Evolutionary conservation across 306 rosid species (phyloP), one percentile per base, ranked within the genome.

Genomic region (Argentina anserina): DNA sequence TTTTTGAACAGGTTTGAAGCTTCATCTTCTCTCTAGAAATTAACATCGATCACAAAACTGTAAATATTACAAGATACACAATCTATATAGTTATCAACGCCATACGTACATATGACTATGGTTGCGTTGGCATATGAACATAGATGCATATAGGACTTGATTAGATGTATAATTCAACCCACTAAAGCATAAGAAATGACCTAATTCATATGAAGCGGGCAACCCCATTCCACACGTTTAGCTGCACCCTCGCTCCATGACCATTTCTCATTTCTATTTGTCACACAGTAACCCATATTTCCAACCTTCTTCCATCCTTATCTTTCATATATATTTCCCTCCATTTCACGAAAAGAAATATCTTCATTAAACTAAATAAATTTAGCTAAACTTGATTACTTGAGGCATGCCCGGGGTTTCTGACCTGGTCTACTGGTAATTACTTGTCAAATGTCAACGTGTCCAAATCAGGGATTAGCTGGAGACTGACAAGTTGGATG

Each of bases 401-500:
- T 41, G 21, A 63, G 49, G 42, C 53, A 6, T 11, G 34, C 37
- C 33, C 60, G 15, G 78, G 65, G 58, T 34, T 55, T 49, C 36
- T 12, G 17, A 13, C 8, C 28, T 7, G 68, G 46, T 69, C 75
- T 9, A 62, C 41, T 0, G 59, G 65, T 63, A 40, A 2, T 36
- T 60, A 41, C 18, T 12, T 50, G 28, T 79, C 79, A 72, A 77
- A 7, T 50, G 28, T 79, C 79, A 72, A 77, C 81, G 81, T 65
- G 77, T 41, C 77, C 65, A 52, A 67, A 78, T 77, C 34, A 9
- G 65, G 43, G 5, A 49, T 73, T 34, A 66, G n/a, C 68, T 68
- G 67, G 71, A 80, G 60, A 83, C 81, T 78, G 85, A 75, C 49
- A 71, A 72, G 47, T 46, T 18, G 53, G 3, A 76, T 78, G 75